Conservation (phyloP, 2,329 filamentous ascomycete species). For the Fusarium stilboides region DNA sequence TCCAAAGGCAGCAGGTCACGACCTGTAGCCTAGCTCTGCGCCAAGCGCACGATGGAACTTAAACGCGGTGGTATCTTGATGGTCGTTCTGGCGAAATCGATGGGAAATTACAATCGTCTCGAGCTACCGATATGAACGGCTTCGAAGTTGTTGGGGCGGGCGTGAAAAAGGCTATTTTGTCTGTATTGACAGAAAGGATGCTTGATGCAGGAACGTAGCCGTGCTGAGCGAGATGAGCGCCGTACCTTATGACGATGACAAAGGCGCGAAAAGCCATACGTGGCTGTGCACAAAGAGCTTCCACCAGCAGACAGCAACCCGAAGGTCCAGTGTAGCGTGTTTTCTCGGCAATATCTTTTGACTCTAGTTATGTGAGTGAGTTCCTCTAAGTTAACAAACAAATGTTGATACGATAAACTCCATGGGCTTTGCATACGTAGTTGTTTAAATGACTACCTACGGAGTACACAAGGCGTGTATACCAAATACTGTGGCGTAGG, state of each 20-base stretch:
- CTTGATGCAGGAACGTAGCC: constrained; percentile 35
- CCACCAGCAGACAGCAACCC: neutral
- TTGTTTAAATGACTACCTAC: too few species aligned
- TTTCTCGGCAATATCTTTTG: too few species aligned
- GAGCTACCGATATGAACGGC: neutral
- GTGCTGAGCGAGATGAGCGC: constrained; percentile 20
- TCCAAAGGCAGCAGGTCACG: constrained; percentile 32
- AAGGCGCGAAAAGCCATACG: constrained; percentile 38
- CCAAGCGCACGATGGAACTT: constrained; percentile 16
- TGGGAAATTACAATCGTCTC: constrained; percentile 9
- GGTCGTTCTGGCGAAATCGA: neutral
- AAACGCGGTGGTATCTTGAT: constrained; percentile 14
- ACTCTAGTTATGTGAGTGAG: too few species aligned
- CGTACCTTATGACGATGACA: constrained; percentile 49
- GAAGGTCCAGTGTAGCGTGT: neutral
- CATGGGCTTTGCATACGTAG: too few species aligned
- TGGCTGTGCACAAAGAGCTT: constrained; percentile 35
- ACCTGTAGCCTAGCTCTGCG: constrained; percentile 40
- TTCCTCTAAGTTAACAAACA: too few species aligned
- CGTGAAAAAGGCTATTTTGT: constrained; percentile 4
- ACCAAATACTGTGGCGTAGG: neutral
- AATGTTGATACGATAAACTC: too few species aligned
- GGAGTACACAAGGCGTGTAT: too few species aligned
- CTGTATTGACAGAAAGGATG: constrained; percentile 40
- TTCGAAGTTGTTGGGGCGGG: neutral